Conservation (phyloP, 1,139 yeast species). For the Citeromyces siamensis region DNA sequence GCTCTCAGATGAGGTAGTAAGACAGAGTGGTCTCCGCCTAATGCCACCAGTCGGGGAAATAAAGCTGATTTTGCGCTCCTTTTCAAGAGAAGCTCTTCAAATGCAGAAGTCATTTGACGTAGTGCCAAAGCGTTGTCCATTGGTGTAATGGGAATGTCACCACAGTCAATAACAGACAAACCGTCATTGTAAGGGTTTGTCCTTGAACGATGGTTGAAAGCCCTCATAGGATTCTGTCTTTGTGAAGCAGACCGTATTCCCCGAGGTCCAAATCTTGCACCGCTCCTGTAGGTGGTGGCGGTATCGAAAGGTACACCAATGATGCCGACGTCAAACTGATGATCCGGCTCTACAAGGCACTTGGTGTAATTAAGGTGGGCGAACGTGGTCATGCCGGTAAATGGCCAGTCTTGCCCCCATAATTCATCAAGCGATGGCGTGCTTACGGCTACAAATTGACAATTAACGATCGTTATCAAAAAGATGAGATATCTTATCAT, state of each 20-base stretch:
- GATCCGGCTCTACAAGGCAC: slow-evolving; percentile 38
- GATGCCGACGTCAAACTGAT: slow-evolving; percentile 48
- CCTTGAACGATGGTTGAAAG: slow-evolving; percentile 56
- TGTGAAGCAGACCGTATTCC: slow-evolving; percentile 66
- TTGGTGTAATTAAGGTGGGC: slow-evolving; percentile 53
- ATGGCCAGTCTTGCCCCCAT: slow-evolving; percentile 61
- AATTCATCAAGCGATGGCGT: slow-evolving; percentile 31
- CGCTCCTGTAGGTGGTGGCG: slow-evolving; percentile 61
- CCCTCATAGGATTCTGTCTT: slow-evolving; percentile 54
- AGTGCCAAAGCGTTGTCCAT: slow-evolving; percentile 63
- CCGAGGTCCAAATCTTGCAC: slow-evolving; percentile 74
- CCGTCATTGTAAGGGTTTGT: slow-evolving; percentile 54
- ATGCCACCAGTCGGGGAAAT: slow-evolving; percentile 53
- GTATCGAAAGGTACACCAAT: slow-evolving; percentile 76
- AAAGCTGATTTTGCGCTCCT: slow-evolving; percentile 12
- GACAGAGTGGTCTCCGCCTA: slow-evolving; percentile 75
- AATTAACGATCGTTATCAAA: no score
- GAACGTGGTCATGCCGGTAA: slow-evolving; percentile 59
- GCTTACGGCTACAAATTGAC: no score
- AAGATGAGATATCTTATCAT: no score
- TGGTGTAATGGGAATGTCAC: slow-evolving; percentile 73
- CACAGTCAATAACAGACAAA: slow-evolving; percentile 66
- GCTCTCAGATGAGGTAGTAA: slow-evolving; percentile 61
- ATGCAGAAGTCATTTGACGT: slow-evolving; percentile 59
- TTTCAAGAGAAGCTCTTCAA: slow-evolving; percentile 37